phyloP scores from a whole-genome alignment of 257 asterid genomes.

The Nicotiana benthamiana region DNA sequence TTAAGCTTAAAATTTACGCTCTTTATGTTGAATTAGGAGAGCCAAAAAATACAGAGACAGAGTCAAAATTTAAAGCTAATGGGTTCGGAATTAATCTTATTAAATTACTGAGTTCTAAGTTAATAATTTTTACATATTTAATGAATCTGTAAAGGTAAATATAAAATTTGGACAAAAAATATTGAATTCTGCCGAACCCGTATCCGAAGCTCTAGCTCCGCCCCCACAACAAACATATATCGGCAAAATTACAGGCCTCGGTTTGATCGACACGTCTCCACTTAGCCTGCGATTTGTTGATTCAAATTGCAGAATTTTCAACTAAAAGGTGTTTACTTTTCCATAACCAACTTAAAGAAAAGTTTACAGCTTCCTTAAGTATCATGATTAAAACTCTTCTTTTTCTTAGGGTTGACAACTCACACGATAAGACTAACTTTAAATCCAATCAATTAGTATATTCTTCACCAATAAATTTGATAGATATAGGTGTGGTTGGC shows the following conservation, averaged over 20 bases:
- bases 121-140: no score
- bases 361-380: slow-evolving; percentile 17
- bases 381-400: slow-evolving; percentile 25
- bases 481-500: neutral
- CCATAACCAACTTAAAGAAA: slow-evolving; percentile 12
- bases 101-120: no score
- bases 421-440: slow-evolving; percentile 26
- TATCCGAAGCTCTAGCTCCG: no score
- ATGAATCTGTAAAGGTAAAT: no score
- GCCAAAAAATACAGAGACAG: no score
- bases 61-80: no score
- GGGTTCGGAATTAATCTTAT: no score
- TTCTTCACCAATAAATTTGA: neutral
- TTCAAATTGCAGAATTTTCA: slow-evolving; percentile 6
- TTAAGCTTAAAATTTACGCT: no score
- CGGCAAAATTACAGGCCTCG: neutral
- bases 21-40: no score
- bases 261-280: neutral
- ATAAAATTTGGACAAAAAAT: no score
- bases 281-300: neutral
- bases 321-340: slow-evolving; percentile 7
- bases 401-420: slow-evolving; percentile 31
- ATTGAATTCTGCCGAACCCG: no score
- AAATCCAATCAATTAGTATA: slow-evolving; percentile 9
- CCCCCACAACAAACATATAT: no score